Base-by-base conservation (phyloP, 257 asterid genomes). In the Forsythia viridissima region DNA sequence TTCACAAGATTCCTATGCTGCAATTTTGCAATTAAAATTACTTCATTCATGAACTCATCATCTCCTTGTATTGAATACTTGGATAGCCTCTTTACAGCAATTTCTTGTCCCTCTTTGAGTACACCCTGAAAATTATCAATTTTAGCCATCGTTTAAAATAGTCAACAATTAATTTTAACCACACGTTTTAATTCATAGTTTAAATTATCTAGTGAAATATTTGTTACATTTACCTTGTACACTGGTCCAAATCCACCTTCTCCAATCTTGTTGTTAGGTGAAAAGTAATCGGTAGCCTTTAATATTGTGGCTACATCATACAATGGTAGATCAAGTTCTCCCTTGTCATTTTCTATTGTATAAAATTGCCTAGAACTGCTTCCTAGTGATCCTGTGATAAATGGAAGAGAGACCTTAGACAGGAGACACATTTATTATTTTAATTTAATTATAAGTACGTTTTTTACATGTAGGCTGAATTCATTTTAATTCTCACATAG, bases 191-290 rank as follows among this genome's bases (percentile, higher is more conserved):
- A 46, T 46, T 46, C 34, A 46, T 46, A 13, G 55, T 46, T 46
- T 3, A 12, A 3, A 46, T 46, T 12, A 13, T 18, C n/a, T 1
- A 46, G 6, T 46, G 13, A 46, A 57, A 2, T 57, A 8, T 18
- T 51, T 2, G 4, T 4, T 9, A 4, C 1, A 63, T 24, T 38
- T 65, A 77, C 85, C 85, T 81, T 81, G 46, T 77, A 81, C 15
- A 81, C 85, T 13, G 81, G 81, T 30, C 85, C 85, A 67, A 81
- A 81, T 48, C 85, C 85, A 30, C 85, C 79, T 67, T 81, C 68
- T 3, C 85, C 85, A 39, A 81, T 73, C 79, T 77, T 81, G 39
- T 81, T 81, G 1, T 67, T 5, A 0, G 39, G 24, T 13, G 85
- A 72, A 66, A 81, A 81, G 76, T 73, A 21, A 30, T 77, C 34